A percentile compares a stretch with the other conserved stretches of the same genome.
Conservation (phyloP, 2,329 filamentous ascomycete species). For the Hymenoscyphus fructigenus region DNA sequence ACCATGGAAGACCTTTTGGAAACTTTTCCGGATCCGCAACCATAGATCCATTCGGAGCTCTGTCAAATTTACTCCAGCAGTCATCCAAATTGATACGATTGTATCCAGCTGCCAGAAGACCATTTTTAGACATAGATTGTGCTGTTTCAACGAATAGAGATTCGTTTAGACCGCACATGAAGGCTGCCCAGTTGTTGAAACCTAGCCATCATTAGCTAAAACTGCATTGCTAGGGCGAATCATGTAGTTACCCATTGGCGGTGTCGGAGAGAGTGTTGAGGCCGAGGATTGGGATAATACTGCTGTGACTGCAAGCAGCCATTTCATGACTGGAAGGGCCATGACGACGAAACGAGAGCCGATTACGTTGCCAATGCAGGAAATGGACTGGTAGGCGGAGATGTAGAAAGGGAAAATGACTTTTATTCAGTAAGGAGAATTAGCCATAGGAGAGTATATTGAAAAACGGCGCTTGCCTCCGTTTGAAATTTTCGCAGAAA, state of each 20-base stretch:
- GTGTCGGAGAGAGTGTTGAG: slow-evolving; percentile 37
- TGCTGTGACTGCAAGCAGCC: slow-evolving; percentile 6
- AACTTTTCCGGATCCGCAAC: slow-evolving; percentile 52
- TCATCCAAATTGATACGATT: slow-evolving; percentile 62
- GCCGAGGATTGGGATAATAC: slow-evolving; percentile 12
- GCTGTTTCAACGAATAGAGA: slow-evolving; percentile 48
- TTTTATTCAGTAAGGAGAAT: slow-evolving; percentile 1
- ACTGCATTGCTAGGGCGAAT: not conserved
- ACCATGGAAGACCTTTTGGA: slow-evolving; percentile 56
- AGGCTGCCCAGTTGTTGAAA: slow-evolving; percentile 52
- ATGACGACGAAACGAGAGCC: slow-evolving; percentile 7
- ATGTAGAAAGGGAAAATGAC: not conserved
- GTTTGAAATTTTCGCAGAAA: not conserved
- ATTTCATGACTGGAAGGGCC: slow-evolving; percentile 9
- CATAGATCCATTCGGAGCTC: slow-evolving; percentile 43
- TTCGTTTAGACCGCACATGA: slow-evolving; percentile 49
- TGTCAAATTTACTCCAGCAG: slow-evolving; percentile 54
- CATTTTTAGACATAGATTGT: slow-evolving; percentile 48
- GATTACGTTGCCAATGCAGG: not conserved
- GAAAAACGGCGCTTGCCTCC: not conserved
- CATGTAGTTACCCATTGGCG: slow-evolving; percentile 44
- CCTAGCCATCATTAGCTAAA: slow-evolving; percentile 16
- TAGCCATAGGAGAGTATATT: not conserved
- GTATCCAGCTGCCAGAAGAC: slow-evolving; percentile 52
- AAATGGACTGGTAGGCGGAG: not conserved